phyloP scores from a whole-genome alignment of 257 asterid species.

The Forsythia suspensa region DNA sequence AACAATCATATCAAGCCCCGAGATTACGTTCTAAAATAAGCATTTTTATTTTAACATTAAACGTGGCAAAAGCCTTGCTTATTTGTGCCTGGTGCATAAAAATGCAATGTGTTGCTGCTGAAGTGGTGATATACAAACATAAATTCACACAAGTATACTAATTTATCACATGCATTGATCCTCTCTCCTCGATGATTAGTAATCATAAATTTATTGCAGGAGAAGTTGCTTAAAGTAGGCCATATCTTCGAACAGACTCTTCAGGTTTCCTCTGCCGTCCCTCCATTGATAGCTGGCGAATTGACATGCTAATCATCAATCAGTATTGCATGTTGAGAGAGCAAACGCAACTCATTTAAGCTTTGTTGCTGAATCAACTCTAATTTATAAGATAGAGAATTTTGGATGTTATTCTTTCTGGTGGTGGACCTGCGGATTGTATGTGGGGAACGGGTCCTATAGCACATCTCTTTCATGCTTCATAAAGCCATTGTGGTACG shows the following conservation, averaged over 20 bases:
- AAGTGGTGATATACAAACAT: too few species aligned
- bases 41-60: neutral
- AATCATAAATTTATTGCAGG: slow-evolving; percentile 51
- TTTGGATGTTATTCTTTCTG: neutral
- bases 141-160: too few species aligned
- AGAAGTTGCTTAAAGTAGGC: slow-evolving; percentile 73
- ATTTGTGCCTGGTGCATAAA: neutral
- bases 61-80: neutral
- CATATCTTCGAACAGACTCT: slow-evolving; percentile 95
- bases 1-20: neutral
- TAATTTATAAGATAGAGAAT: neutral
- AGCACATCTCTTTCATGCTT: neutral
- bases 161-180: too few species aligned
- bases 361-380: neutral
- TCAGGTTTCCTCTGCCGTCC: slow-evolving; percentile 59
- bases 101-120: neutral
- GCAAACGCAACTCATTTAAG: neutral
- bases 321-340: neutral
- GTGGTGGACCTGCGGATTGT: neutral
- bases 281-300: slow-evolving; percentile 71
- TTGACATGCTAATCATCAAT: slow-evolving; percentile 15
- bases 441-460: neutral
- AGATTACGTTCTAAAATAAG: too few species aligned
- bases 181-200: neutral
- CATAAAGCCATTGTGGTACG: neutral